Base-by-base conservation (phyloP, 176 grass and related monocot species). In the Pontederia crassipes region DNA sequence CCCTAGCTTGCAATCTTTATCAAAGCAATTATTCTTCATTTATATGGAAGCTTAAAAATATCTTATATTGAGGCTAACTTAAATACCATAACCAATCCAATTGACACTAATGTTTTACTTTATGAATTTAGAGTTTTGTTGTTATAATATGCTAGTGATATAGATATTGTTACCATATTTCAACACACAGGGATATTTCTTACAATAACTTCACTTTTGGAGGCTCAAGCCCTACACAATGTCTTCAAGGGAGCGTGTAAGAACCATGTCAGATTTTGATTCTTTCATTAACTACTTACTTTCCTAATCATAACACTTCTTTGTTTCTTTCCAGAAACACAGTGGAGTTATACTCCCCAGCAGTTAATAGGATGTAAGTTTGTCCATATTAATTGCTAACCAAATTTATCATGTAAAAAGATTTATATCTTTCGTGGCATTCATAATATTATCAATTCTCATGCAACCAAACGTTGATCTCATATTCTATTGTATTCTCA, bases 201-300 rank as follows among this genome's bases (percentile, higher is more conserved):
- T 84, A 78, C 64, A 97, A 97, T 70, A 85, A 85, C 54, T 97
- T 97, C 59, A 83, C 79, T 0, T 71, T 67, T 29, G 84, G 74
- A 58, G 86, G 74, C 71, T 80, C 83, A 53, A 65, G 70, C 63
- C 86, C 73, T 59, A 80, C 0, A 24, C 81, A 87, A 62, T 96
- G 92, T 64, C 40, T 61, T 82, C 77, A 72, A 85, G 83, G 87
- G 74, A 85, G 72, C 11, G 52, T 80, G 92, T 96, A 69, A 87
- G 87, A 82, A 74, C 70, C 14, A 40, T 79, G 49, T 67, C 40
- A 9, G 18, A 70, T 62, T 17, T 83, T 9, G 58, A 52, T 46
- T 27, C n/a, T 70, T 58, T 26, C 74, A 15, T 60, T 62, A 27
- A 17, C 17, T 2, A 29, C 48, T 54, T 64, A 64, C 54, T 71